phyloP scores from a whole-genome alignment of 768 basidiomycete genomes.

The Phanerochaete sordida region DNA sequence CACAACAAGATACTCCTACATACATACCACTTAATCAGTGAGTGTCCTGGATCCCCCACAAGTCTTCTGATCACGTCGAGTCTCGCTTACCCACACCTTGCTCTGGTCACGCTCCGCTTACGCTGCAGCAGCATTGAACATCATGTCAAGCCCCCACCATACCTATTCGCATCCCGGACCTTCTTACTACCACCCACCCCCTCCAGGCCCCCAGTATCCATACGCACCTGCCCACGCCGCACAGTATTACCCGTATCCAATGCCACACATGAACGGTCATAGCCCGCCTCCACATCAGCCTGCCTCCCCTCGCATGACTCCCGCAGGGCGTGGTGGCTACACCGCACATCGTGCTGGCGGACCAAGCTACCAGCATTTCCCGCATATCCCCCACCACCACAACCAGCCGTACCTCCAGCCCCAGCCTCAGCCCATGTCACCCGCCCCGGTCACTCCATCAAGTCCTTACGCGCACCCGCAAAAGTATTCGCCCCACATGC shows the following conservation, averaged over 20 bases:
- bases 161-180: constrained; percentile 32
- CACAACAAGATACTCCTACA: neutral
- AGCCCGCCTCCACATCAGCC: constrained; percentile 32
- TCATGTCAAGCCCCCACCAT: constrained; percentile 30
- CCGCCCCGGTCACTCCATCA: constrained; percentile 24
- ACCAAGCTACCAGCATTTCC: constrained; percentile 37
- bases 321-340: constrained; percentile 31
- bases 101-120: neutral
- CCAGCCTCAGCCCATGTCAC: constrained; percentile 21
- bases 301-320: constrained; percentile 34
- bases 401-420: constrained; percentile 17
- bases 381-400: constrained; percentile 33
- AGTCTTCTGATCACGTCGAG: neutral
- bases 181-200: constrained; percentile 27
- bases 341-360: constrained; percentile 35
- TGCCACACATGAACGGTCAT: constrained; percentile 39
- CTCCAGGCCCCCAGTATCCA: constrained; percentile 22
- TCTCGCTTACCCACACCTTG: neutral
- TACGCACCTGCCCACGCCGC: constrained; percentile 18
- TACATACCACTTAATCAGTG: neutral
- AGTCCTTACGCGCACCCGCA: constrained; percentile 28
- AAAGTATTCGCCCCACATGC: constrained; percentile 28
- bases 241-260: constrained; percentile 29
- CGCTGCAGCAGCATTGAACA: neutral
- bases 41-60: neutral